Percentiles rank a stretch among this genome's conserved stretches.
These are phyloP conservation scores for Eutypa lata DNA, from an alignment of 2,329 filamentous ascomycete species.

Conservation along the genomic window DNA sequence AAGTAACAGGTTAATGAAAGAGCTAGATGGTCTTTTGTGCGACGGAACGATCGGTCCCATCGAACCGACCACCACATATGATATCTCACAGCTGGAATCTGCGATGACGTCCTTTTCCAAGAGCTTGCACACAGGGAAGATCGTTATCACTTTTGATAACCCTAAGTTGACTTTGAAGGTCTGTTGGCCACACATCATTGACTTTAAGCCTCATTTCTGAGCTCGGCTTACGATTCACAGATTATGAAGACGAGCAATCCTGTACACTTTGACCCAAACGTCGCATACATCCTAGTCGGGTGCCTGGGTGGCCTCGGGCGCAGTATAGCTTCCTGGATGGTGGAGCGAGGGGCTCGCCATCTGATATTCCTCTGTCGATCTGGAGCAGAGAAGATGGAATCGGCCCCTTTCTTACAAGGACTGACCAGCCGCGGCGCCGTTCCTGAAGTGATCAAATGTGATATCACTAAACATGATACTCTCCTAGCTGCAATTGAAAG, in stretches of 20 bases:
- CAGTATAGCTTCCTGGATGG: conserved; percentile 5
- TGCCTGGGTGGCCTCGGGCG: conserved; percentile 7
- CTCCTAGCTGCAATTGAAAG: background rate
- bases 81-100: too few relatives aligned
- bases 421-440: background rate
- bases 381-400: background rate
- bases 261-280: conserved; percentile 1
- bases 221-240: conserved; percentile 1
- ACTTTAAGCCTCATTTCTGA: too few relatives aligned
- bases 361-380: conserved; percentile 5
- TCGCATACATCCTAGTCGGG: conserved; percentile 3
- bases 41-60: too few relatives aligned
- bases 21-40: too few relatives aligned
- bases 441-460: too few relatives aligned
- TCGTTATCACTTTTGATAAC: too few relatives aligned
- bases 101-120: too few relatives aligned
- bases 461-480: background rate
- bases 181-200: too few relatives aligned
- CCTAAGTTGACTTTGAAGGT: too few relatives aligned
- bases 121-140: too few relatives aligned
- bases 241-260: background rate
- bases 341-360: conserved; percentile 4
- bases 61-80: too few relatives aligned
- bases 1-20: too few relatives aligned
- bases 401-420: background rate